These are phyloP conservation scores for Solanum rostratum DNA, from an alignment of 257 asterid genomes.

Conservation along the genomic window DNA sequence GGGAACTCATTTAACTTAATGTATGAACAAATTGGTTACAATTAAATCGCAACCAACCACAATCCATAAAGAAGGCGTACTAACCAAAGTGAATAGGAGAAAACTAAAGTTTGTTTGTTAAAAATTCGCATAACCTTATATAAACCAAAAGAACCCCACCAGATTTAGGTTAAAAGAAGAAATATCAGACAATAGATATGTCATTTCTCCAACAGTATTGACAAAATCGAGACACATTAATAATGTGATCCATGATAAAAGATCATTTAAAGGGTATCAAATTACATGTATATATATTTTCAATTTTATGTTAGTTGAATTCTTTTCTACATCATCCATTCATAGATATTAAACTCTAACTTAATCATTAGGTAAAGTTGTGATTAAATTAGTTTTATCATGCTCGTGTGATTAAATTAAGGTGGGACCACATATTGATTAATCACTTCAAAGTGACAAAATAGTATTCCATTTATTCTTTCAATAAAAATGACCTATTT, in stretches of 20 bases:
- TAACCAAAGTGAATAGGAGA: background rate
- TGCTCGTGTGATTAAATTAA: background rate
- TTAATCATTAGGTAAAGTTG: background rate
- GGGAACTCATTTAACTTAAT: background rate
- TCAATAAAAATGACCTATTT: too few relatives aligned
- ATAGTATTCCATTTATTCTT: background rate
- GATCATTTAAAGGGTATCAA: background rate
- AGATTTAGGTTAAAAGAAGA: background rate
- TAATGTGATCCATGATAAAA: background rate
- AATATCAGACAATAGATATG: background rate
- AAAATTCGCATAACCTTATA: background rate
- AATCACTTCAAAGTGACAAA: background rate
- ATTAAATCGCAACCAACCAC: background rate
- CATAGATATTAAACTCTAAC: background rate
- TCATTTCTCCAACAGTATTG: background rate
- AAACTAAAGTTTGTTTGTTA: background rate
- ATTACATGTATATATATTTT: background rate
- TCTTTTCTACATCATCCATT: background rate
- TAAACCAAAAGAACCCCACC: background rate
- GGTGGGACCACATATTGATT: background rate
- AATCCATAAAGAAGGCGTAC: background rate
- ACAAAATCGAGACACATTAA: background rate
- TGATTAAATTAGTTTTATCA: background rate
- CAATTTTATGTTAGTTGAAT: background rate
- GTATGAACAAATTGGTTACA: background rate